A percentile compares a stretch with the other conserved stretches of the same genome.
These are phyloP conservation scores for Pseudonectria buxi DNA, from an alignment of 2,329 filamentous ascomycete genomes.

Conservation along the genomic window DNA sequence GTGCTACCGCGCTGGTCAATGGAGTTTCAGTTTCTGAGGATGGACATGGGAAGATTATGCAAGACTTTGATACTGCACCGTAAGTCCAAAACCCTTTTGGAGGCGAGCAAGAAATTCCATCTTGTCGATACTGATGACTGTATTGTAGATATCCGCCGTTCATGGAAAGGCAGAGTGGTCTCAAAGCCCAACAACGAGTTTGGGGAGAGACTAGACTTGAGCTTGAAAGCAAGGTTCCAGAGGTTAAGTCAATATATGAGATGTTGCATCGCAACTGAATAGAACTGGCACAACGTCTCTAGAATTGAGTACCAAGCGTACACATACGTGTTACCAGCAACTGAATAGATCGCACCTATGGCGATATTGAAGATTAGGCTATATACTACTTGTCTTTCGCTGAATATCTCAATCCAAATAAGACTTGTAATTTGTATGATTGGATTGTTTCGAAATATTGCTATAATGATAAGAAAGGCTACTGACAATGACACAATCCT, in stretches of 20 bases:
- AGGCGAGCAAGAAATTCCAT: background rate
- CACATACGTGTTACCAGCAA: too few relatives aligned
- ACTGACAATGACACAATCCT: too few relatives aligned
- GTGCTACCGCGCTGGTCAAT: slow-evolving; percentile 32
- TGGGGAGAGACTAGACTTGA: slow-evolving; percentile 19
- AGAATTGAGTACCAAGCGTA: too few relatives aligned
- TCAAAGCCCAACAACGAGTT: slow-evolving; percentile 15
- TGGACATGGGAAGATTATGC: slow-evolving; percentile 30
- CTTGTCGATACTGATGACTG: background rate
- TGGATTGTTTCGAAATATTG: too few relatives aligned
- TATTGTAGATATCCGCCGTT: slow-evolving; percentile 28
- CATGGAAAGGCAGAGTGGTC: slow-evolving; percentile 24
- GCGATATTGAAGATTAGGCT: too few relatives aligned
- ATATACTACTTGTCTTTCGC: too few relatives aligned
- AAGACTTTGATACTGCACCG: slow-evolving; percentile 29
- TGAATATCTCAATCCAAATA: too few relatives aligned
- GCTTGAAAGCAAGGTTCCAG: slow-evolving; percentile 17
- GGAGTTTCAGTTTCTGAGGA: slow-evolving; percentile 26
- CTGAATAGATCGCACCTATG: too few relatives aligned
- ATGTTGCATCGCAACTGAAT: slow-evolving; percentile 14
- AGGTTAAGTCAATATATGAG: slow-evolving; percentile 17
- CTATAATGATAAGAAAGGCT: too few relatives aligned
- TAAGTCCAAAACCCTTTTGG: slow-evolving; percentile 15
- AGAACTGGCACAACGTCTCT: too few relatives aligned
- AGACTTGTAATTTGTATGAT: too few relatives aligned